Evolutionary conservation across 306 rosid species (phyloP).

Genomic region (Rosa multiflora): DNA sequence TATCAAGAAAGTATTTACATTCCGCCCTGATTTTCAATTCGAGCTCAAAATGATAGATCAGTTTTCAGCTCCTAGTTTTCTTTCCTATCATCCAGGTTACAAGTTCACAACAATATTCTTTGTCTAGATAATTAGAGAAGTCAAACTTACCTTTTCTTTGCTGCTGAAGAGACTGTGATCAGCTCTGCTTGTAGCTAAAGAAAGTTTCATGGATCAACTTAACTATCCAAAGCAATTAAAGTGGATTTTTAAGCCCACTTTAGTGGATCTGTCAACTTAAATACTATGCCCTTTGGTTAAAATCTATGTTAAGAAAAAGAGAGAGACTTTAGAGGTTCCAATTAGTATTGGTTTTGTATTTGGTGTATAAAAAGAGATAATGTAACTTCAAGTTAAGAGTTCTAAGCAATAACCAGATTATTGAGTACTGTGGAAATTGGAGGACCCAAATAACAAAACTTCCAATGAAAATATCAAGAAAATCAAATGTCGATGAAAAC

Average conservation of each 20-base stretch:
- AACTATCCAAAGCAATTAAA: not conserved
- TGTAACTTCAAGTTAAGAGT: too few relatives aligned
- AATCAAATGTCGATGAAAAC: not conserved
- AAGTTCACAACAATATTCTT: not conserved
- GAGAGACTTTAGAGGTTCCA: not conserved
- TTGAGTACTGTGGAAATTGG: too few relatives aligned
- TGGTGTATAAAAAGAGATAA: not conserved
- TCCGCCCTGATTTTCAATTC: too few relatives aligned
- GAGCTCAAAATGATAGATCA: not conserved
- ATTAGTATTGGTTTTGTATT: not conserved
- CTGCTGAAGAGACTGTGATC: too few relatives aligned
- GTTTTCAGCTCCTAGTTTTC: not conserved
- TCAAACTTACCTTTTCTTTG: not conserved
- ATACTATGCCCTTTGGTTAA: not conserved
- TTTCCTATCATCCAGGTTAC: not conserved
- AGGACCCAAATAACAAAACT: too few relatives aligned
- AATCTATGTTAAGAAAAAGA: too few relatives aligned
- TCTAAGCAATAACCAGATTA: too few relatives aligned
- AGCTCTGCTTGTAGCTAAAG: too few relatives aligned
- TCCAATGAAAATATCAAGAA: too few relatives aligned
- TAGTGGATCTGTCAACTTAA: not conserved
- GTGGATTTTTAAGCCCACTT: not conserved
- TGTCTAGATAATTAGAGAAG: not conserved
- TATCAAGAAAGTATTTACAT: not conserved
- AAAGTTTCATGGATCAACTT: not conserved